Evolutionary conservation across 768 basidiomycete species (phyloP), one percentile per base, ranked within the genome.

Genomic region (Scleroderma citrinum): DNA sequence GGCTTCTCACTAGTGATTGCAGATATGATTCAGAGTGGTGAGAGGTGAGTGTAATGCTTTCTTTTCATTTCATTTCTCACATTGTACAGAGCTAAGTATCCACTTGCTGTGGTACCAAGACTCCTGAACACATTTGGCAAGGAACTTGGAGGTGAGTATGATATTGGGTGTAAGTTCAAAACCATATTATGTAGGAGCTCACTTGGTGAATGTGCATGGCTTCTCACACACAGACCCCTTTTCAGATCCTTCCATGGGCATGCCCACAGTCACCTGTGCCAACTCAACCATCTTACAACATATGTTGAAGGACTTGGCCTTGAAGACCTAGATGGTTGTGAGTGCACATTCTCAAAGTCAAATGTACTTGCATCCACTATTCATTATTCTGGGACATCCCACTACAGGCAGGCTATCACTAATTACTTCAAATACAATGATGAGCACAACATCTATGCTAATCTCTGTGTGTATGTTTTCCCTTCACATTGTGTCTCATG

Each of bases 1-100:
- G 59, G 61, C 3, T 56, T 63, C 12, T 47, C 56, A 1, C 54
- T 62, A 1, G 20, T 56, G 0, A 55, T 52, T 0, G 48, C 45
- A 7, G 59, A 65, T 32, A 65, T 65, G 61, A 47, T 64, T 0
- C 53, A 50, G 30, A 64, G 63, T 29, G 58, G 51, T 21, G 34
- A n/a, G n/a, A n/a, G n/a, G n/a, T n/a, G n/a, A n/a, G n/a, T n/a
- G n/a, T n/a, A n/a, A n/a, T n/a, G n/a, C n/a, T n/a, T n/a, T n/a
- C n/a, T n/a, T n/a, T n/a, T n/a, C n/a, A n/a, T n/a, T n/a, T n/a
- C n/a, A n/a, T n/a, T n/a, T n/a, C n/a, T n/a, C n/a, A n/a, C n/a
- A n/a, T n/a, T n/a, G n/a, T n/a, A n/a, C n/a, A n/a, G n/a, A n/a
- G n/a, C n/a, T n/a, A n/a, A n/a, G n/a, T n/a, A n/a, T n/a, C n/a